A percentile compares a stretch with the other conserved stretches of the same genome.
Conservation (phyloP, 2,329 filamentous ascomycete genomes). For the Cordyceps farinosa region DNA sequence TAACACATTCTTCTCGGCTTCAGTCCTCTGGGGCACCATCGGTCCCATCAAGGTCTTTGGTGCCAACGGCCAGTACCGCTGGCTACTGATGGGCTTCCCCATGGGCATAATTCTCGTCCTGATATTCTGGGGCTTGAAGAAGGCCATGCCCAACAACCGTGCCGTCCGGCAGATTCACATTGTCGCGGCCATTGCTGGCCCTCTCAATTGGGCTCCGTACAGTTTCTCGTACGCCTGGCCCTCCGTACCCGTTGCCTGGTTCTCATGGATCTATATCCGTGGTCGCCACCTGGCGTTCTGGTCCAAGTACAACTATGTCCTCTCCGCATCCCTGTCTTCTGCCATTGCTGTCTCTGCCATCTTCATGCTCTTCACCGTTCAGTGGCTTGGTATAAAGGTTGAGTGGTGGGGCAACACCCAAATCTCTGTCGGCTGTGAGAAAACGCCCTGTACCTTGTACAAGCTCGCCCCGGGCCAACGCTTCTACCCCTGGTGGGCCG, state of each 20-base stretch:
- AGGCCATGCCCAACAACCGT: slow-evolving; percentile 29
- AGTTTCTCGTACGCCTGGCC: slow-evolving; percentile 46
- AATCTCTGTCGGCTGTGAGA: slow-evolving; percentile 25
- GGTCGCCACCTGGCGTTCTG: slow-evolving; percentile 44
- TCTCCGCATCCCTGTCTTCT: slow-evolving; percentile 43
- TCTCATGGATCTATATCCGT: slow-evolving; percentile 47
- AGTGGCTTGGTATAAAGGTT: slow-evolving; percentile 35
- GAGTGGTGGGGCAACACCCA: slow-evolving; percentile 45
- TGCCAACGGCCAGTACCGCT: slow-evolving; percentile 36
- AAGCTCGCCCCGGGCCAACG: slow-evolving; percentile 25
- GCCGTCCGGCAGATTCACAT: slow-evolving; percentile 40
- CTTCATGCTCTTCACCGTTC: slow-evolving; percentile 46
- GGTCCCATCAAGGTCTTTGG: slow-evolving; percentile 42
- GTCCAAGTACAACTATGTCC: slow-evolving; percentile 48
- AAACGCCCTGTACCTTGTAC: slow-evolving; percentile 23
- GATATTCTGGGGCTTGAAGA: slow-evolving; percentile 35
- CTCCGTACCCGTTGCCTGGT: slow-evolving; percentile 44
- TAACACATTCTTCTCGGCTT: slow-evolving; percentile 42
- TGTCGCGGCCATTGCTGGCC: slow-evolving; percentile 40
- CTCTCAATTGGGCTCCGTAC: slow-evolving; percentile 41
- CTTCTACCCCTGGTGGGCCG: slow-evolving; percentile 29
- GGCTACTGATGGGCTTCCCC: slow-evolving; percentile 39
- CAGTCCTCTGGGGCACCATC: slow-evolving; percentile 44
- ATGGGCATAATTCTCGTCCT: slow-evolving; percentile 36
- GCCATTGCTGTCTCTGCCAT: slow-evolving; percentile 45